Base-by-base conservation (phyloP, 2,329 filamentous ascomycete species). In the Talaromyces sp. region DNA sequence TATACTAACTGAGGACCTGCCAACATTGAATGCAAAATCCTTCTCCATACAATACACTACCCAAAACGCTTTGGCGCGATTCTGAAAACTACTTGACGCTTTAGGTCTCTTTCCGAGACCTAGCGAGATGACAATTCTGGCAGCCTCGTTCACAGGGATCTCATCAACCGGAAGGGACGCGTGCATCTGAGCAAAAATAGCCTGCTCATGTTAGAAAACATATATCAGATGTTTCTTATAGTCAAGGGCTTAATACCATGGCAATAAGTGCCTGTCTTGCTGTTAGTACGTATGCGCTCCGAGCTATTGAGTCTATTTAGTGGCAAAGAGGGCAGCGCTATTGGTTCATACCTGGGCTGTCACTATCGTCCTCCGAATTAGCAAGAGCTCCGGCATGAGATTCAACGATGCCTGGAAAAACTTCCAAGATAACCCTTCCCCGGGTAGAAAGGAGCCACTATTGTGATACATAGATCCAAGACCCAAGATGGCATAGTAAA, bases 41-140 rank as follows among this genome's bases (percentile, higher is more conserved):
- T 80, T 80, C 58, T 81, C 79, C 19, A 80, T 45, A 8, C 69
- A 68, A 61, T 80, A 80, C 11, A 80, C 70, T 0, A 78, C 74
- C 78, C 78, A 81, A 63, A 81, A 81, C 0, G 73, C 73, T 45
- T 70, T 67, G 31, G 70, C 66, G 19, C 65, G 63, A 25, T 25
- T 22, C 22, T 49, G 45, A 49, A 49, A 22, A 49, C n/a, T 36
- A 36, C 11, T 36, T 36, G 34, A 11, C 34, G 10, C 10, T 36
- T 36, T 36, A 36, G 34, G 34, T 49, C 45, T 49, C 45, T 49
- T 49, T 11, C 45, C 45, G n/a, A 49, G 45, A 25, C 45, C 45
- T 49, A 49, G 45, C 8, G 45, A 49, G 22, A 49, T 49, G n/a
- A 15, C n/a, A 49, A 49, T 49, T 49, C 45, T 49, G 45, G 45